Evolutionary conservation across 2,329 filamentous ascomycete species (phyloP).

Genomic region (Curvularia lunata): DNA sequence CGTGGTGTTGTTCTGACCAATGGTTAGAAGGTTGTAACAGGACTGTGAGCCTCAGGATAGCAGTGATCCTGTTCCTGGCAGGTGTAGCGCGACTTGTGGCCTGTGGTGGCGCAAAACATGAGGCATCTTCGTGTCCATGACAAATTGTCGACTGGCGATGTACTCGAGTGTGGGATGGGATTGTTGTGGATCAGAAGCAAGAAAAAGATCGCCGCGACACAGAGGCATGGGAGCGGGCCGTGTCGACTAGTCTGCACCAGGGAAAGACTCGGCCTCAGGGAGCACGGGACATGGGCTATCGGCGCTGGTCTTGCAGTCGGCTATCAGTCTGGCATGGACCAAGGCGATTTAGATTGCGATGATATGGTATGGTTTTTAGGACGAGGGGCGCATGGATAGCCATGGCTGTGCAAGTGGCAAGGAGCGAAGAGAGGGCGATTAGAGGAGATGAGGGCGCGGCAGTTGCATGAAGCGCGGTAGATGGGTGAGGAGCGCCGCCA

Average conservation of each 20-base stretch:
- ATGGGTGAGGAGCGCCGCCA: neutral
- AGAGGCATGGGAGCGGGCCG: slow-evolving; percentile 15
- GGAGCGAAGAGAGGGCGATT: neutral
- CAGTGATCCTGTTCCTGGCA: neutral
- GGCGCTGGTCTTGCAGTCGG: neutral
- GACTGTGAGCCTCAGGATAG: neutral
- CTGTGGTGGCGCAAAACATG: neutral
- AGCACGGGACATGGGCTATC: slow-evolving; percentile 5
- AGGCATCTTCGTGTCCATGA: neutral
- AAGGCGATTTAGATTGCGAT: neutral
- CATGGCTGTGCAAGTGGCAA: neutral
- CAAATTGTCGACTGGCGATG: neutral
- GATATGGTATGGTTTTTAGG: neutral
- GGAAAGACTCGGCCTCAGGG: slow-evolving; percentile 4
- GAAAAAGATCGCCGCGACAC: slow-evolving; percentile 7
- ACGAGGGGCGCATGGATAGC: neutral
- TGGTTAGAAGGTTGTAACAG: neutral
- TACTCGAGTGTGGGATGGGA: neutral
- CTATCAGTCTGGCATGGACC: neutral
- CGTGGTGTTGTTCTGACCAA: neutral
- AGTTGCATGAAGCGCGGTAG: slow-evolving; percentile 1
- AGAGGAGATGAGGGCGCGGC: neutral
- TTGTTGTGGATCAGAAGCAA: slow-evolving; percentile 6
- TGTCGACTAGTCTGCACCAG: slow-evolving; percentile 7
- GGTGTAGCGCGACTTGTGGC: neutral